These are phyloP conservation scores for Areca catechu DNA, from an alignment of 176 grass and related monocot species.

Conservation along the genomic window DNA sequence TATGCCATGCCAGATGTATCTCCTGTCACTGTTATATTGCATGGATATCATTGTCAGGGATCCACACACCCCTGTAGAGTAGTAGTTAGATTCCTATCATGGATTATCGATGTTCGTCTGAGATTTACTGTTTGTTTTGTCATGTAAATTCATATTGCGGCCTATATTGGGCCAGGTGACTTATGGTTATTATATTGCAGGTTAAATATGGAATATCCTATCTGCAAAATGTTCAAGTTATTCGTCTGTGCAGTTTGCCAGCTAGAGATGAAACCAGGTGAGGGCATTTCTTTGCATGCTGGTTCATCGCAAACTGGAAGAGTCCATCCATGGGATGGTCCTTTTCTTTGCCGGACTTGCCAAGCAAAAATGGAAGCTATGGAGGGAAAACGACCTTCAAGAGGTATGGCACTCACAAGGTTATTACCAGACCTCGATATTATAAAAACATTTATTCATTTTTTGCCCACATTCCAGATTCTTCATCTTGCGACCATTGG, in stretches of 20 bases:
- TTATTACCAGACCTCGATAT: no score
- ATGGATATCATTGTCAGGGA: no score
- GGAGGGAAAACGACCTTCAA: conserved; percentile 65
- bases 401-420: conserved; percentile 25
- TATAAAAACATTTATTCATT: no score
- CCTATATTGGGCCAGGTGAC: conserved; percentile 6
- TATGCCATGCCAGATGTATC: no score
- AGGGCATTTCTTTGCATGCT: conserved; percentile 70
- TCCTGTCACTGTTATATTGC: no score
- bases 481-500: no score
- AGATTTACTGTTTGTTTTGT: background rate
- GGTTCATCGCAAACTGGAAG: conserved; percentile 34
- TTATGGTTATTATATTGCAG: conserved; percentile 26
- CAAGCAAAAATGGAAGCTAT: conserved; percentile 88
- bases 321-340: conserved; percentile 62
- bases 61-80: no score
- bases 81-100: no score
- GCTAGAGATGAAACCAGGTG: conserved; percentile 76
- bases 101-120: no score
- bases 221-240: conserved; percentile 60
- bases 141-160: background rate
- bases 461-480: no score
- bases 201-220: conserved; percentile 47
- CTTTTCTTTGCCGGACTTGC: conserved; percentile 83
- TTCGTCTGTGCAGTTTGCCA: conserved; percentile 88